Evolutionary conservation across 1,139 yeast species (phyloP).

Genomic region (Nadsonia commutata): DNA sequence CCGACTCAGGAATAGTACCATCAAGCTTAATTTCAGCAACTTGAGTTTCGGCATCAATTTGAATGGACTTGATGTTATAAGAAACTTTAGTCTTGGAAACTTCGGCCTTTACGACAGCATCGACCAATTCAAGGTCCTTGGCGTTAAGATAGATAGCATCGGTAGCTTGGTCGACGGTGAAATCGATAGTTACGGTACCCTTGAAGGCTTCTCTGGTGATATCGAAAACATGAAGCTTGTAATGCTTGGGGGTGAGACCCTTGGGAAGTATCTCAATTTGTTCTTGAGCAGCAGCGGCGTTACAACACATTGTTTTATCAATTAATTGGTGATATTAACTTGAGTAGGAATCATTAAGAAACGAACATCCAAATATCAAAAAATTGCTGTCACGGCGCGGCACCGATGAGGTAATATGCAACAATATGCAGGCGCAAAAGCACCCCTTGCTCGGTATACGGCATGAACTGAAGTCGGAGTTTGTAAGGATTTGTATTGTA

Average conservation of each 20-base stretch:
- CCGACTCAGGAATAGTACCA: constrained; percentile 14
- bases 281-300: background rate
- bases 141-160: constrained; percentile 19
- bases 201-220: constrained; percentile 36
- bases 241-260: constrained; percentile 38
- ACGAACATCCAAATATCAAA: too few species aligned
- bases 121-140: constrained; percentile 9
- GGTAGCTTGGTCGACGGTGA: constrained; percentile 29
- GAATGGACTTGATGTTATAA: constrained; percentile 12
- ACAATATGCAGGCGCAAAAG: too few species aligned
- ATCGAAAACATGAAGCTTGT: constrained; percentile 25
- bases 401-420: too few species aligned
- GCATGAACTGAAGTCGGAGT: too few species aligned
- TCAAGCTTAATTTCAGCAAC: constrained; percentile 19
- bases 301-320: background rate
- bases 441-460: too few species aligned
- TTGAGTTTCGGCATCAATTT: constrained; percentile 20
- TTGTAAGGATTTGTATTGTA: too few species aligned
- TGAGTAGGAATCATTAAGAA: too few species aligned
- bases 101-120: constrained; percentile 12
- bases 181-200: constrained; percentile 37
- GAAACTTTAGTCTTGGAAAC: constrained; percentile 14
- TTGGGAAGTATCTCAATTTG: constrained; percentile 35
- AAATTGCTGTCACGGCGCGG: too few species aligned
- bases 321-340: too few species aligned